These are phyloP conservation scores for Fusarium duplospermum DNA, from an alignment of 2,329 filamentous ascomycete species.

Conservation along the genomic window DNA sequence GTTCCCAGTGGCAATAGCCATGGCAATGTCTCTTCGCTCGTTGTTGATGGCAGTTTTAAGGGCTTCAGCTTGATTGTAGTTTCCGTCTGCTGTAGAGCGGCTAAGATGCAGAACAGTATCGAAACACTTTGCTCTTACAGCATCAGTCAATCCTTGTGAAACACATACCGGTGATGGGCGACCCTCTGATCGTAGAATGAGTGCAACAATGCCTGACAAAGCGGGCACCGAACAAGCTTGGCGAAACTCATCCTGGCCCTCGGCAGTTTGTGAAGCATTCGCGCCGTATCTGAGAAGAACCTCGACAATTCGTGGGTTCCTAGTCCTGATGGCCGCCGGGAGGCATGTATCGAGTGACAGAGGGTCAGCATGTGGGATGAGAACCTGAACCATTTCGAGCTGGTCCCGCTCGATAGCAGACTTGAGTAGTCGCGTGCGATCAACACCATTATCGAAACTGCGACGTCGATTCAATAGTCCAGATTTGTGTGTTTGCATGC, in stretches of 20 bases:
- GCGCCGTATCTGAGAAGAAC: slow-evolving; percentile 65
- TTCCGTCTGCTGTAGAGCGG: slow-evolving; percentile 64
- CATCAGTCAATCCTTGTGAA: slow-evolving; percentile 65
- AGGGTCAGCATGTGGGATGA: slow-evolving; percentile 65
- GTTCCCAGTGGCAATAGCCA: slow-evolving; percentile 65
- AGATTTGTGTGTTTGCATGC: slow-evolving; percentile 60
- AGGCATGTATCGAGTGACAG: slow-evolving; percentile 62
- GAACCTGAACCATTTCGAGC: slow-evolving; percentile 64
- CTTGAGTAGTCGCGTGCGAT: slow-evolving; percentile 63
- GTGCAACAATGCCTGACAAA: slow-evolving; percentile 58
- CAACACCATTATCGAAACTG: slow-evolving; percentile 60
- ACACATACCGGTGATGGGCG: slow-evolving; percentile 56
- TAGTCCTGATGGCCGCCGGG: slow-evolving; percentile 59
- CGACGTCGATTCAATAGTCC: slow-evolving; percentile 61
- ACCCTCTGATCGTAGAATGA: slow-evolving; percentile 63
- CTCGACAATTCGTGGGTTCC: slow-evolving; percentile 57
- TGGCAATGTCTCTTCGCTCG: slow-evolving; percentile 64
- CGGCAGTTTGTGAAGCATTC: slow-evolving; percentile 58
- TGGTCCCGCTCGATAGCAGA: slow-evolving; percentile 63
- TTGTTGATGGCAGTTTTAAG: slow-evolving; percentile 61
- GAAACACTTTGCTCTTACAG: slow-evolving; percentile 60
- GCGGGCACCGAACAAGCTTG: slow-evolving; percentile 60
- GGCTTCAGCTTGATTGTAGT: slow-evolving; percentile 63
- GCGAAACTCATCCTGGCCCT: slow-evolving; percentile 66
- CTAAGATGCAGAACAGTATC: slow-evolving; percentile 63